Evolutionary conservation across 148 eudicot species (phyloP).

Genomic region (Simmondsia chinensis): DNA sequence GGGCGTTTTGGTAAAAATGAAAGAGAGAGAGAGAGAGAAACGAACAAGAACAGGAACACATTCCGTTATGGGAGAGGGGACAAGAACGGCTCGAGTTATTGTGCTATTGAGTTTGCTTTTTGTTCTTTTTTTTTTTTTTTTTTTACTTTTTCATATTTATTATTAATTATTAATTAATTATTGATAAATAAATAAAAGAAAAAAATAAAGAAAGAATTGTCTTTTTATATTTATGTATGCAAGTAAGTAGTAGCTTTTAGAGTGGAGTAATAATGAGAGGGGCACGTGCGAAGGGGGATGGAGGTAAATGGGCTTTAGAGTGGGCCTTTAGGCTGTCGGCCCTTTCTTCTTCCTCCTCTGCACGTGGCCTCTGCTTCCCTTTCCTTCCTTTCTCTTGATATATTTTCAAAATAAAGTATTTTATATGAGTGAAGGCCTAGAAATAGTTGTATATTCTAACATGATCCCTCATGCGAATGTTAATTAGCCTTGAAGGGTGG

Average conservation of each 20-base stretch:
- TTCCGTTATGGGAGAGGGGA: slow-evolving; percentile 10
- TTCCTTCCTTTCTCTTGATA: no score
- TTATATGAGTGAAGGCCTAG: no score
- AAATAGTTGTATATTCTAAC: no score
- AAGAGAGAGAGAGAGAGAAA: neutral
- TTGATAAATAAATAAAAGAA: no score
- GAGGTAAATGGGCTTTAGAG: slow-evolving; percentile 21
- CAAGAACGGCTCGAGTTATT: slow-evolving; percentile 30
- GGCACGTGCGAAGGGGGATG: slow-evolving; percentile 29
- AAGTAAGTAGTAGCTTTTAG: no score
- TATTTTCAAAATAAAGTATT: no score
- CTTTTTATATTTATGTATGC: no score
- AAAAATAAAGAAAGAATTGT: no score
- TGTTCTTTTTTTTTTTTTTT: slow-evolving; percentile 1
- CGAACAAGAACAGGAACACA: no score
- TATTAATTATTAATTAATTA: neutral
- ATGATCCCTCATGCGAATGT: no score
- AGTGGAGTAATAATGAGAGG: slow-evolving; percentile 27
- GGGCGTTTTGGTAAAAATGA: slow-evolving; percentile 9
- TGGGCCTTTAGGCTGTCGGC: slow-evolving; percentile 37
- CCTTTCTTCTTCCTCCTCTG: slow-evolving; percentile 15
- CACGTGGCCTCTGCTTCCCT: no score
- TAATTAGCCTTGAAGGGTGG: no score
- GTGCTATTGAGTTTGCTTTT: slow-evolving; percentile 11
- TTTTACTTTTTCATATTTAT: neutral